Percentiles rank a stretch among this genome's conserved stretches.
Evolutionary conservation across 129 eudicot genomes (phyloP).

Genomic region (Saussurea involucrata): DNA sequence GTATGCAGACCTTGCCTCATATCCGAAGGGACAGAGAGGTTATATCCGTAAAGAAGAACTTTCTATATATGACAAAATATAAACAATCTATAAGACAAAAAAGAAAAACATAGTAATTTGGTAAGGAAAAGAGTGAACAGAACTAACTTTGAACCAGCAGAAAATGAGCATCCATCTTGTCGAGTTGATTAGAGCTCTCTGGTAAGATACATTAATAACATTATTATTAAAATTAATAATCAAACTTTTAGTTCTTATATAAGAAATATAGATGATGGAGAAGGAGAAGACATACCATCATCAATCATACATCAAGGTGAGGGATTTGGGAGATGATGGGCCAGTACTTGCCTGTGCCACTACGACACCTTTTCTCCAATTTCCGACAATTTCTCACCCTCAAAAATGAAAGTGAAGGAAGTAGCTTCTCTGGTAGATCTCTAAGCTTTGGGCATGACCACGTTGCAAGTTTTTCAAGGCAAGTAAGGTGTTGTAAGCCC

Average conservation of each 20-base stretch:
- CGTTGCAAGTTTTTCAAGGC: background rate
- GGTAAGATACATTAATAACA: no score
- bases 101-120: background rate
- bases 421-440: slow-evolving; percentile 10
- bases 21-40: no score
- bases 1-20: no score
- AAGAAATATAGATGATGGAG: background rate
- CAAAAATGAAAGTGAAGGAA: background rate
- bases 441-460: background rate
- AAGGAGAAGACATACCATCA: background rate
- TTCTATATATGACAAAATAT: no score
- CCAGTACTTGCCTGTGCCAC: background rate
- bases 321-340: slow-evolving; percentile 16
- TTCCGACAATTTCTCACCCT: background rate
- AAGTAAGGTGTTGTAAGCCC: slow-evolving; percentile 16
- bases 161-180: background rate
- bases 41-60: no score
- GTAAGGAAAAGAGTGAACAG: background rate
- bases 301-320: no score
- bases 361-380: background rate
- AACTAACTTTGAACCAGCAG: slow-evolving; percentile 8
- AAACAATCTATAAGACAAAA: no score
- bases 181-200: no score
- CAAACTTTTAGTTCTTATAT: no score
- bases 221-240: no score